Evolutionary conservation across 2,329 filamentous ascomycete genomes (phyloP), one percentile per base, ranked within the genome.

Genomic region (Beauveria caledonica): DNA sequence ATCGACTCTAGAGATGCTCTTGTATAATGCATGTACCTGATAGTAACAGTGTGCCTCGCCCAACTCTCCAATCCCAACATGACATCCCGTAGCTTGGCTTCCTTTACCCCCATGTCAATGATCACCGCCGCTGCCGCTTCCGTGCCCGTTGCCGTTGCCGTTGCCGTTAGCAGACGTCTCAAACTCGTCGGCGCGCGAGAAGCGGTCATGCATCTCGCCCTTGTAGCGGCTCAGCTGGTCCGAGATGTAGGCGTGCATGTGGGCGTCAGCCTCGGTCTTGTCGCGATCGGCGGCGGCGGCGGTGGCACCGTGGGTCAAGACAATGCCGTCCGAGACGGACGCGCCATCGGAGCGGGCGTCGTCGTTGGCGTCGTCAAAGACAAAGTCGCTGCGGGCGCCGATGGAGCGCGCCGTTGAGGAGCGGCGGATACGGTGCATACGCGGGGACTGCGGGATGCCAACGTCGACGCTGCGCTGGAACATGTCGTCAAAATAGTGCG

Each of bases 401-500:
- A 97, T 92, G 52, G 90, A 95, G 45, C 93, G 86, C 48, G 85
- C 85, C 0, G 90, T 92, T 5, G 91, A 93, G 5, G 89, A 92
- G 60, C 91, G 86, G 42, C 90, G 87, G 66, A 93, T 78, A 19
- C 78, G 77, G 21, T 80, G 81, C 65, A 77, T 80, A 25, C 69
- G 71, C 3, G 73, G 65, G 5, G 73, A 67, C 65, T 74, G 68
- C 64, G 76, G 68, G 62, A 70, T 62, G 55, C 74, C 66, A 68
- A 77, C 65, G 44, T 71, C 69, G 27, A 73, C 66, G 27, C 64
- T 73, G n/a, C 77, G 76, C 55, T 74, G 72, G 73, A 96, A 88
- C 62, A 92, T 85, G 69, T 97, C 93, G 68, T 97, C 93, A 71
- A 97, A 97, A 79, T 97, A 97, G 72, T 97, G 92, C 8, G 88